Conservation (phyloP, 345 rosid species). For the Sonneratia alba region DNA sequence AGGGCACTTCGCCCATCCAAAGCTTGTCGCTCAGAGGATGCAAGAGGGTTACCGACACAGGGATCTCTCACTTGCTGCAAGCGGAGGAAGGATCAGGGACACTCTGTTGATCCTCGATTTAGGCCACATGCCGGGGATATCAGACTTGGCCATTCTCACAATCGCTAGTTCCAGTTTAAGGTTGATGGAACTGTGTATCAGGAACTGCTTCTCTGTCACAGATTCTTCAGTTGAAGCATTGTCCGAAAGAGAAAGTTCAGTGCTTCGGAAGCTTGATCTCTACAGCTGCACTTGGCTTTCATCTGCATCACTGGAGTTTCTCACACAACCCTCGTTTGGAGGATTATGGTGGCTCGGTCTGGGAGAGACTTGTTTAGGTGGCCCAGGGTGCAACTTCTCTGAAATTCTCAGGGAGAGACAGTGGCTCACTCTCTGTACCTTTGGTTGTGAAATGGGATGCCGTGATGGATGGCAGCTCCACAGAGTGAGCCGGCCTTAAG, state of each 20-base stretch:
- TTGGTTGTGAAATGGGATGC: conserved; percentile 68
- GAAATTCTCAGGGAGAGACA: conserved; percentile 28
- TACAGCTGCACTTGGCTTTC: conserved; percentile 44
- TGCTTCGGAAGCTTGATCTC: conserved; percentile 42
- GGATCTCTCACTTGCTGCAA: conserved; percentile 35
- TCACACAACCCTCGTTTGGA: conserved; percentile 32
- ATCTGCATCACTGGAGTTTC: conserved; percentile 25
- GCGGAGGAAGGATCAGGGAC: conserved; percentile 35
- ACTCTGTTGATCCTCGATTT: conserved; percentile 46
- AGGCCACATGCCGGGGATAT: conserved; percentile 53
- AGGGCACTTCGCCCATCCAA: conserved; percentile 34
- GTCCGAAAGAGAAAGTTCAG: conserved; percentile 31
- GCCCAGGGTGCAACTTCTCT: conserved; percentile 17
- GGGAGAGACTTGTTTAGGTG: conserved; percentile 27
- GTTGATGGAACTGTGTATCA: conserved; percentile 43
- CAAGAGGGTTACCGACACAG: conserved; percentile 56
- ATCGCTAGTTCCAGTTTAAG: conserved; percentile 28
- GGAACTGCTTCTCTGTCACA: conserved; percentile 44
- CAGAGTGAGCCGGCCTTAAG: too few species aligned
- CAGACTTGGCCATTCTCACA: conserved; percentile 33
- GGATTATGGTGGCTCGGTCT: conserved; percentile 54
- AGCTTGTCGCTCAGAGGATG: conserved; percentile 52
- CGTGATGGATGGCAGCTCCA: conserved; percentile 54
- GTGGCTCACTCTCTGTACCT: conserved; percentile 49
- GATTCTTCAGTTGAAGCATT: conserved; percentile 41